Evolutionary conservation across 352 stramenopile genomes (phyloP), one percentile per base, ranked within the genome.

Genomic region (Thalassiosira exigua): DNA sequence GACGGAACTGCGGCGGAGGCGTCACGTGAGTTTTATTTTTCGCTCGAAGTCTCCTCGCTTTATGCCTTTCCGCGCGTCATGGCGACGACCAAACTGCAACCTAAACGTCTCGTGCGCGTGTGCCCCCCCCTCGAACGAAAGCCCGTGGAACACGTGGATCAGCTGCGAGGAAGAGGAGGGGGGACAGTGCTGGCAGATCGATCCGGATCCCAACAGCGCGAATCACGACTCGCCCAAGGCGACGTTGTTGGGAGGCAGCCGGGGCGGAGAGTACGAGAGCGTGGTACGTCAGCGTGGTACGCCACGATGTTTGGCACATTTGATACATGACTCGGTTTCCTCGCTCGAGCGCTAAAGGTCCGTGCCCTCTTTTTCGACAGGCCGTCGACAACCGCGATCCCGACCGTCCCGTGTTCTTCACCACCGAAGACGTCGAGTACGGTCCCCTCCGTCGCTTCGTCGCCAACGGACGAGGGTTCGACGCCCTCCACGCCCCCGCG

Each of bases 351-450:
- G n/a, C n/a, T n/a, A n/a, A n/a, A n/a, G n/a, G n/a, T n/a, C n/a
- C n/a, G n/a, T n/a, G n/a, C n/a, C n/a, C n/a, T n/a, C n/a, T n/a
- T n/a, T n/a, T n/a, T n/a, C n/a, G n/a, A n/a, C n/a, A n/a, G n/a
- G 75, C 69, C 29, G 65, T 75, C 50, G 83, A 90, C 56, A 57
- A 75, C 32, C 51, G 60, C 19, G 72, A 85, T 60, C 1, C 21
- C 9, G 46, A 41, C 11, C 22, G 7, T 4, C 80, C 83, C 24
- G 33, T 66, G 5, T 88, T 87, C 57, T 90, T 85, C 77, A 53
- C 73, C 17, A 88, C 83, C 1, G 77, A 88, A 67, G 80, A 90
- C 68, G 12, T 52, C n/a, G 44, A 56, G 24, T 22, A 68, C 21
- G 83, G 83, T 12, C 59, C 76, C 0, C 14, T 90, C 7, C 53